Conservation (phyloP, 495 filamentous ascomycete genomes). For the Astrothelium macrocarpum region DNA sequence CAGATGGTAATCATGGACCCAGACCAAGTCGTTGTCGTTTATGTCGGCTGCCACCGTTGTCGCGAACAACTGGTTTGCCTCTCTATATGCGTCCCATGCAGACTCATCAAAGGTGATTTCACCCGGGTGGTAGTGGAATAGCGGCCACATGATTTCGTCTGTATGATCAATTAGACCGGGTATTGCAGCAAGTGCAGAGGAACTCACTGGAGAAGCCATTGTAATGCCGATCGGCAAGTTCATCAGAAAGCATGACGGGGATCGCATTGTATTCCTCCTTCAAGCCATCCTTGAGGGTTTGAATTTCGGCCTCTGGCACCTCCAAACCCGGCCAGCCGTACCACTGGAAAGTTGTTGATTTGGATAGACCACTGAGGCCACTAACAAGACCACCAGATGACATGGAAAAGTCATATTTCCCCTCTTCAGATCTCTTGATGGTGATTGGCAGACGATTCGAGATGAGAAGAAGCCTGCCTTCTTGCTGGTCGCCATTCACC, state of each 20-base stretch:
- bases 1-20: conserved; percentile 95
- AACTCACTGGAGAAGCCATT: conserved; percentile 59
- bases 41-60: conserved; percentile 63
- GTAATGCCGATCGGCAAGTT: conserved; percentile 49
- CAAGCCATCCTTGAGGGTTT: conserved; percentile 32
- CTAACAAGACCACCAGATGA: conserved; percentile 91
- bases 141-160: conserved; percentile 93
- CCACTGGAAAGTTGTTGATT: conserved; percentile 90
- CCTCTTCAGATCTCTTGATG: conserved; percentile 81
- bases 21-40: conserved; percentile 72
- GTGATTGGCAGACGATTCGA: conserved; percentile 93
- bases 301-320: conserved; percentile 38
- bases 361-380: conserved; percentile 78
- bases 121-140: conserved; percentile 91
- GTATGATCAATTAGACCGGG: neutral
- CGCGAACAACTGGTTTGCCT: conserved; percentile 81
- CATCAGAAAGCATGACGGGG: conserved; percentile 45
- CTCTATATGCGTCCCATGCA: conserved; percentile 75
- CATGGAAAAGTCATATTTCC: conserved; percentile 77
- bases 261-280: conserved; percentile 42
- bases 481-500: conserved; percentile 12
- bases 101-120: conserved; percentile 86
- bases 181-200: neutral
- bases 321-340: conserved; percentile 95
- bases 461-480: conserved; percentile 61